phyloP scores from a whole-genome alignment of 139 green algal species.

The Pycnococcus provasolii region DNA sequence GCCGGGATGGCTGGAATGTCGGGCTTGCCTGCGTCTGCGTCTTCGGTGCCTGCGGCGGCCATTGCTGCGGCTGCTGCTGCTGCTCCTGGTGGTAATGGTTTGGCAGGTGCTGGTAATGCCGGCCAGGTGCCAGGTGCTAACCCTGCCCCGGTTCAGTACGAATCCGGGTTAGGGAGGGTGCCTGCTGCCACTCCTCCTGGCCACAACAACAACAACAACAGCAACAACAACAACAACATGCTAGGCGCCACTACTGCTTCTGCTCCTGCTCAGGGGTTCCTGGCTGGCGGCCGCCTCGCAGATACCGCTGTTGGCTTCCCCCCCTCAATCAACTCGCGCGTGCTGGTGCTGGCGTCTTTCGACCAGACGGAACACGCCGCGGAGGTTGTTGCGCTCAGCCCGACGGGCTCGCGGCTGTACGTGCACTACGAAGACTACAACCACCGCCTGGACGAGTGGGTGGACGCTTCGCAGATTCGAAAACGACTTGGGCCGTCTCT shows the following conservation, averaged over 20 bases:
- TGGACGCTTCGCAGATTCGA: not conserved
- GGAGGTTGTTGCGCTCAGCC: not conserved
- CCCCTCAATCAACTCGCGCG: not conserved
- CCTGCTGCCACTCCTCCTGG: no score
- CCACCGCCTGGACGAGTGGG: constrained; percentile 3
- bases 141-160: no score
- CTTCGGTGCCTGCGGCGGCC: not conserved
- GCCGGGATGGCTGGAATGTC: no score
- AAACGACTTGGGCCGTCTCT: not conserved
- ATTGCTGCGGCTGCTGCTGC: not conserved
- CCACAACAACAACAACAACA: no score
- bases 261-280: no score
- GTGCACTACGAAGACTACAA: constrained; percentile 18
- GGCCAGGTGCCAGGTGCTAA: no score
- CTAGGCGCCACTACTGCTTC: no score
- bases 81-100: not conserved
- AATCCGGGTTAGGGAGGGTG: no score
- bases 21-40: not conserved
- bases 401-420: constrained; percentile 10
- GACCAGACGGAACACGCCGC: not conserved
- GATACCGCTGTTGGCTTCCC: no score
- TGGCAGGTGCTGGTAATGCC: not conserved
- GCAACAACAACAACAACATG: no score
- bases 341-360: constrained; percentile 2
- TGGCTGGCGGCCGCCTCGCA: no score